phyloP scores from a whole-genome alignment of 257 asterid genomes.

The Fraxinus quadrangulata region DNA sequence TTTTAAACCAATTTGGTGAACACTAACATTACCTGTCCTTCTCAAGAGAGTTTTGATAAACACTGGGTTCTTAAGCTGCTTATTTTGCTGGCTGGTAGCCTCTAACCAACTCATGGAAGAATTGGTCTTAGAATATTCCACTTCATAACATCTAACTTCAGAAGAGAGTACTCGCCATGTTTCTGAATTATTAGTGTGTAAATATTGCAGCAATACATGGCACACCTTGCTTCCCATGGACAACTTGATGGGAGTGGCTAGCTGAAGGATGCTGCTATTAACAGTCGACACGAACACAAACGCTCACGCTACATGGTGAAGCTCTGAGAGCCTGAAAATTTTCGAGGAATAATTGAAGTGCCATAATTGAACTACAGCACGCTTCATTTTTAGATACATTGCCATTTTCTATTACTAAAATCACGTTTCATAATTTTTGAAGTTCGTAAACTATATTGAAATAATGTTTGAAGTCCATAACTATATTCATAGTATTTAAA shows the following conservation, averaged over 20 bases:
- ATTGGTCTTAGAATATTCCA: too few species aligned
- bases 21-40: background rate
- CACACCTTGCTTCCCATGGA: constrained; percentile 80
- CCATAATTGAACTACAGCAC: background rate
- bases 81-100: background rate
- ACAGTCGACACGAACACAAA: background rate
- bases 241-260: constrained; percentile 87
- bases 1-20: background rate
- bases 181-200: background rate
- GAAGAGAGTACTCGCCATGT: too few species aligned
- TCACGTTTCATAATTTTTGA: background rate
- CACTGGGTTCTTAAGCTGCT: background rate
- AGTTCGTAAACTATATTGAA: background rate
- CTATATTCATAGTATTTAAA: background rate
- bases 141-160: too few species aligned
- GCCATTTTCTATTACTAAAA: background rate
- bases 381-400: background rate
- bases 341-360: background rate
- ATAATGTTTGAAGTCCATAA: background rate
- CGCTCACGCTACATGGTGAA: background rate
- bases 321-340: background rate
- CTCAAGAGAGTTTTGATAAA: background rate
- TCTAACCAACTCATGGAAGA: background rate
- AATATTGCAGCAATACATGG: constrained; percentile 76
- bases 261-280: constrained; percentile 15